Evolutionary conservation across 108 stramenopile species (phyloP).

Genomic region (Cyclostephanos tholiformis): DNA sequence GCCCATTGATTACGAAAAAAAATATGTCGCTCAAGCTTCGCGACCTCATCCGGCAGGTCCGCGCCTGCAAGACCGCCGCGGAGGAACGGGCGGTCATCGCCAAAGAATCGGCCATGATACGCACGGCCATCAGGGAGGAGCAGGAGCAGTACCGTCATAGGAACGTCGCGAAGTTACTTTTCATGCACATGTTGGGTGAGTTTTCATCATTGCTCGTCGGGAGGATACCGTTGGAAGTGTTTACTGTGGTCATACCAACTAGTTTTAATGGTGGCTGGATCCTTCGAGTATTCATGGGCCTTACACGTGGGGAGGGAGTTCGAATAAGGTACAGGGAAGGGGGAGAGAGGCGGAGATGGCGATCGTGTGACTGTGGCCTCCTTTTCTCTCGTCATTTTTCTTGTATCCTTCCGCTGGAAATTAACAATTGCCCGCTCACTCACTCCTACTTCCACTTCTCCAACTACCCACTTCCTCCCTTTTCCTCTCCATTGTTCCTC

Average conservation of each 20-base stretch:
- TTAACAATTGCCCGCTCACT: no score
- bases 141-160: slow-evolving; percentile 96
- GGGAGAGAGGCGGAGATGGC: no score
- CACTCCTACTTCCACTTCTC: not conserved
- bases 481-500: not conserved
- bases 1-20: no score
- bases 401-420: no score
- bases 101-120: slow-evolving; percentile 98
- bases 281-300: no score
- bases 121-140: slow-evolving; percentile 98
- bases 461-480: not conserved
- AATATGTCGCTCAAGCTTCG: slow-evolving; percentile 96
- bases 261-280: no score
- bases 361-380: no score
- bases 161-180: slow-evolving; percentile 99
- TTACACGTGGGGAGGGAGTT: no score
- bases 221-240: not conserved
- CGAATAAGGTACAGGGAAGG: no score
- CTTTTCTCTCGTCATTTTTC: no score
- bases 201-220: no score
- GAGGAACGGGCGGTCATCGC: slow-evolving; percentile 99
- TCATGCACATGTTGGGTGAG: slow-evolving; percentile 98
- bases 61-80: slow-evolving; percentile 99
- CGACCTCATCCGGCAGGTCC: slow-evolving; percentile 98
- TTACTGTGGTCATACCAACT: no score